phyloP scores from a whole-genome alignment of 352 stramenopile genomes.

The Phytopythium vexans region DNA sequence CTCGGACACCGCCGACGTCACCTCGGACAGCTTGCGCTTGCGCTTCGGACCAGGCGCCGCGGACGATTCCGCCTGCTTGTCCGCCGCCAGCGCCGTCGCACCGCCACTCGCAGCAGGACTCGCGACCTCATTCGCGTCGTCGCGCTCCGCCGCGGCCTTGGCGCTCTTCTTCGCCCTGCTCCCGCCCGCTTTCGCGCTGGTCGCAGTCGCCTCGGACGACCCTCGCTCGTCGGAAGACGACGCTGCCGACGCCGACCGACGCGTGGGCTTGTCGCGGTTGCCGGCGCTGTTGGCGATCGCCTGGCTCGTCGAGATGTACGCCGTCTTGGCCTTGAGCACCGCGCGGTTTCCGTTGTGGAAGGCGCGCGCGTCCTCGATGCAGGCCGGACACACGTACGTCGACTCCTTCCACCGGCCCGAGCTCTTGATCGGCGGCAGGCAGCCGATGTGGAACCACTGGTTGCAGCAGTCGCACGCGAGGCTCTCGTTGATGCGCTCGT shows the following conservation, averaged over 20 bases:
- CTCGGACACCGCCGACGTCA: conserved; percentile 3
- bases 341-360: conserved; percentile 65
- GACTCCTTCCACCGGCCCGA: conserved; percentile 82
- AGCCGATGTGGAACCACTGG: conserved; percentile 86
- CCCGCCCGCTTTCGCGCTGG: conserved; percentile 8
- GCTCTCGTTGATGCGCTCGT: conserved; percentile 87
- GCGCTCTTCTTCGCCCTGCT: conserved; percentile 23
- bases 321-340: conserved; percentile 44
- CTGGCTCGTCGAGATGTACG: conserved; percentile 27
- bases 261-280: conserved; percentile 13
- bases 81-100: conserved; percentile 26
- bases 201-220: conserved; percentile 16
- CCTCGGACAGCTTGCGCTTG: conserved; percentile 43
- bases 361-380: conserved; percentile 69
- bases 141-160: conserved; percentile 24
- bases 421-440: conserved; percentile 81
- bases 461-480: conserved; percentile 89
- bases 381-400: conserved; percentile 80
- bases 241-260: conserved; percentile 8
- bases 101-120: conserved; percentile 1
- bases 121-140: conserved; percentile 10
- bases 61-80: conserved; percentile 2
- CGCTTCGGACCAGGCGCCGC: conserved; percentile 12
- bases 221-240: no score
- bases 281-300: conserved; percentile 16